Percentiles rank a stretch among this genome's conserved stretches.
These are phyloP conservation scores for Corylus heterophylla DNA, from an alignment of 306 rosid genomes.

Conservation along the genomic window DNA sequence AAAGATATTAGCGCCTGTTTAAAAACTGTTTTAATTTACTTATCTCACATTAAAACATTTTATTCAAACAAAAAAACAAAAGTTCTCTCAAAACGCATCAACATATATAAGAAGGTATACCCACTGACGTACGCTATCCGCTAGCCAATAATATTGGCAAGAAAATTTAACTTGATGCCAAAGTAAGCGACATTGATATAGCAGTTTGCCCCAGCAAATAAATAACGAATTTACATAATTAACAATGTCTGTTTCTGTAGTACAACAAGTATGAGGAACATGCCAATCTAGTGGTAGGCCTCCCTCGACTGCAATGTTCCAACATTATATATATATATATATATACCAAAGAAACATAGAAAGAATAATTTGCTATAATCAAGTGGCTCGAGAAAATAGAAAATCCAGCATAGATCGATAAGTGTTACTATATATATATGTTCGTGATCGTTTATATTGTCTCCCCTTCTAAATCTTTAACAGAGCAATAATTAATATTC, in stretches of 20 bases:
- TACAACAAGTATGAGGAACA: not conserved
- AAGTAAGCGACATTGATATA: not conserved
- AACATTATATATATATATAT: not conserved
- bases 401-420: not conserved
- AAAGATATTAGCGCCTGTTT: too few species aligned
- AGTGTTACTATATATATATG: too few species aligned
- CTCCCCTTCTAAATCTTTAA: not conserved
- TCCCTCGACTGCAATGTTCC: not conserved
- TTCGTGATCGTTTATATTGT: too few species aligned
- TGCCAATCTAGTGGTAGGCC: not conserved
- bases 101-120: too few species aligned
- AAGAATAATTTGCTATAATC: not conserved
- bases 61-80: too few species aligned
- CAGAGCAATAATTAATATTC: not conserved
- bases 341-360: not conserved
- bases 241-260: not conserved
- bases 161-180: not conserved
- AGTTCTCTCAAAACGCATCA: too few species aligned
- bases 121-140: too few species aligned
- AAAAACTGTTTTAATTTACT: too few species aligned
- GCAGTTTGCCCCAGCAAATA: too few species aligned
- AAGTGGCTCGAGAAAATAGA: not conserved
- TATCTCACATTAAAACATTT: too few species aligned
- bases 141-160: not conserved
- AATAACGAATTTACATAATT: not conserved